Conservation (phyloP, 176 grass and related monocot genomes). For the Oryza glaberrima region DNA sequence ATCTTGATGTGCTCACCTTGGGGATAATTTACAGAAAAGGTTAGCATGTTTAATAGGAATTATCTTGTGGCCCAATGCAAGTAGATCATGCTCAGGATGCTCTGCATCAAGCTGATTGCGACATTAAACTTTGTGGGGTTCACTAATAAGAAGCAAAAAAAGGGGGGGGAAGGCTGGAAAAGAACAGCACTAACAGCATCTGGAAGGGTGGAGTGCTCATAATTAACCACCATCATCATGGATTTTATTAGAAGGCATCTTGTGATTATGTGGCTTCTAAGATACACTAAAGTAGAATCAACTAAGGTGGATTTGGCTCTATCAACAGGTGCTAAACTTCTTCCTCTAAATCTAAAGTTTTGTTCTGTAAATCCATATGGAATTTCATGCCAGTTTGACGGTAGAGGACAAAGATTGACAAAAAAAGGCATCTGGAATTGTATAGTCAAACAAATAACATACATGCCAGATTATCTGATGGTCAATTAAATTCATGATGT, state of each 20-base stretch:
- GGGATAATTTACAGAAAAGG: conserved; percentile 43
- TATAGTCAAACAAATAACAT: conserved; percentile 21
- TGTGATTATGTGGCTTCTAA: conserved; percentile 38
- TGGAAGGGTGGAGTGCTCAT: conserved; percentile 54
- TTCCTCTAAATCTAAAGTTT: conserved; percentile 3
- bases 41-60: conserved; percentile 46
- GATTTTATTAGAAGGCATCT: conserved; percentile 60
- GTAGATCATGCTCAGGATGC: conserved; percentile 74
- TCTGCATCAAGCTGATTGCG: conserved; percentile 60
- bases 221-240: conserved; percentile 45
- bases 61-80: conserved; percentile 52
- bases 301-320: conserved; percentile 31
- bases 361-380: conserved; percentile 22
- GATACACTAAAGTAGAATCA: conserved; percentile 34
- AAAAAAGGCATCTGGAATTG: conserved; percentile 17
- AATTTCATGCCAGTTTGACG: not conserved
- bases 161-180: conserved; percentile 30
- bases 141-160: conserved; percentile 41
- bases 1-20: conserved; percentile 16
- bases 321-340: not conserved
- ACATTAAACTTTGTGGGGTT: conserved; percentile 63
- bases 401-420: conserved; percentile 28
- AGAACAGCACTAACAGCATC: conserved; percentile 71
- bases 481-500: conserved; percentile 22
- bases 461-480: conserved; percentile 5